phyloP scores from a whole-genome alignment of 257 asterid species.

The Scutellaria minor region DNA sequence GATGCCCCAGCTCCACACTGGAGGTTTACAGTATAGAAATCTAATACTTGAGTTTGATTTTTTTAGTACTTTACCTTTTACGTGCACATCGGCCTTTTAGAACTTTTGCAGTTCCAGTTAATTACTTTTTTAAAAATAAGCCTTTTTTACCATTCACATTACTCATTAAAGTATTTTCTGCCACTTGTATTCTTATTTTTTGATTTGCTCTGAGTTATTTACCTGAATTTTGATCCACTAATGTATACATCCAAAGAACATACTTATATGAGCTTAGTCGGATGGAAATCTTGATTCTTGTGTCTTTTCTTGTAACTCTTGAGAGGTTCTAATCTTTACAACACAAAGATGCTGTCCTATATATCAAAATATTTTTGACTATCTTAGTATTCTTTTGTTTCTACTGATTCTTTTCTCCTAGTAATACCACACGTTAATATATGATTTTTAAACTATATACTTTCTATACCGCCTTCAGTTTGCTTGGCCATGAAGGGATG shows the following conservation, averaged over 20 bases:
- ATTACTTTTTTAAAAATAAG: not conserved
- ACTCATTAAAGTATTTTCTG: not conserved
- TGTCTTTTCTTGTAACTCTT: conserved; percentile 2
- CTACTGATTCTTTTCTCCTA: conserved; percentile 4
- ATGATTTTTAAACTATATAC: conserved; percentile 12
- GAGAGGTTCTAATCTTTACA: not conserved
- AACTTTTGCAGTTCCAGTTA: not conserved
- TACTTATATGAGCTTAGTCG: not conserved
- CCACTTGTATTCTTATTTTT: not conserved
- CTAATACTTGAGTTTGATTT: too few species aligned
- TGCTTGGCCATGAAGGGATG: conserved; percentile 88
- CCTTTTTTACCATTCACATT: not conserved
- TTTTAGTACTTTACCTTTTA: not conserved
- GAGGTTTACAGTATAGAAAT: not conserved
- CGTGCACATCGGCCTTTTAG: not conserved
- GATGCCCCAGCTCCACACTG: not conserved
- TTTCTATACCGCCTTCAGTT: conserved; percentile 44
- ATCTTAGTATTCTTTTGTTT: conserved; percentile 18
- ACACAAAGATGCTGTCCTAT: not conserved
- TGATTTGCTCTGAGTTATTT: not conserved
- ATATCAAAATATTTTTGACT: not conserved
- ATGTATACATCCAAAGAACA: not conserved
- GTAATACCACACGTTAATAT: not conserved
- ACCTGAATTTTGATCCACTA: not conserved
- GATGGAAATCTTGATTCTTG: not conserved